phyloP scores from a whole-genome alignment of 257 asterid genomes.

The Solanum arcanum region DNA sequence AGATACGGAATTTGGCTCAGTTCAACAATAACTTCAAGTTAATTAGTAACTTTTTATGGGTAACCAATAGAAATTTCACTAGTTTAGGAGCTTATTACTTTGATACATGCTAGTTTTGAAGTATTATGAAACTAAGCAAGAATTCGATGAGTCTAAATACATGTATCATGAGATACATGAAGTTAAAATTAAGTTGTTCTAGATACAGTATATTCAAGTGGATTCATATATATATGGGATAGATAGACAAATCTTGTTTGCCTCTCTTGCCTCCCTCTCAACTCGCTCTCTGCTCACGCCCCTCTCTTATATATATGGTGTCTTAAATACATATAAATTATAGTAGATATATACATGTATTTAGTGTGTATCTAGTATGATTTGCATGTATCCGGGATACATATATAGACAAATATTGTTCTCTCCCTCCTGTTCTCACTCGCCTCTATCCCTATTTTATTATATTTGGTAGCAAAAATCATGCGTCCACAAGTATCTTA shows the following conservation, averaged over 20 bases:
- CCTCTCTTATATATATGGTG: neutral
- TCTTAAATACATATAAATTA: neutral
- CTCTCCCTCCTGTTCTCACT: neutral
- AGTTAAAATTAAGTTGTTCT: neutral
- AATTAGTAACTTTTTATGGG: neutral
- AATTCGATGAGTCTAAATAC: neutral
- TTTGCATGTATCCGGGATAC: neutral
- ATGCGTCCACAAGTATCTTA: too few relatives aligned
- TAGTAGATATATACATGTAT: too few relatives aligned
- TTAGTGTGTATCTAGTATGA: neutral
- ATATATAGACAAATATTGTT: too few relatives aligned
- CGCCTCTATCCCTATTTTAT: too few relatives aligned
- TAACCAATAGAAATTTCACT: neutral
- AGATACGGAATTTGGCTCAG: neutral
- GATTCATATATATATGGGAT: too few relatives aligned
- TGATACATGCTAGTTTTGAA: neutral
- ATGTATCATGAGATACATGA: too few relatives aligned
- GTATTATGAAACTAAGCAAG: neutral
- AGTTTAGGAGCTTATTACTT: too few relatives aligned
- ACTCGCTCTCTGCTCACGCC: neutral
- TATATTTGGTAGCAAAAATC: too few relatives aligned
- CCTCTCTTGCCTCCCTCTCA: neutral
- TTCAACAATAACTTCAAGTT: neutral
- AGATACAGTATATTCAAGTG: neutral
- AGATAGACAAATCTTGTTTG: too few relatives aligned